A percentile compares a stretch with the other conserved stretches of the same genome.
These are phyloP conservation scores for Sporisorium iseilematis-ciliati DNA, from an alignment of 1,284 basidiomycete genomes.

Conservation along the genomic window DNA sequence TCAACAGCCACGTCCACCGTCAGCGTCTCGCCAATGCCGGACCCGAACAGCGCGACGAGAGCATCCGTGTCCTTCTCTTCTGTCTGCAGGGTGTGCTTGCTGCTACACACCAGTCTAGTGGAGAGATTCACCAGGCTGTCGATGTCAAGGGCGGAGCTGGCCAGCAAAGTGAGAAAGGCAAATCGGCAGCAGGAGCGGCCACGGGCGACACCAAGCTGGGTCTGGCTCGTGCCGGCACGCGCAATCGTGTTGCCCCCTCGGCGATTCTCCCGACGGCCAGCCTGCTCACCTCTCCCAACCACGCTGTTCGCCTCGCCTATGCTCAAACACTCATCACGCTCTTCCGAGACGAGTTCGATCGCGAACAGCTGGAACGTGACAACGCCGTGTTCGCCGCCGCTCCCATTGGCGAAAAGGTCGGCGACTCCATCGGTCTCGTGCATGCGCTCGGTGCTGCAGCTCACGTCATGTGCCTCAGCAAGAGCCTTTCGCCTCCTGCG, in stretches of 20 bases:
- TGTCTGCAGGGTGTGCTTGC: conserved; percentile 80
- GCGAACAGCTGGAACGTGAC: conserved; percentile 27
- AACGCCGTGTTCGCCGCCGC: conserved; percentile 35
- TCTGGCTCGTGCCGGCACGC: conserved; percentile 50
- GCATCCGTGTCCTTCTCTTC: conserved; percentile 80
- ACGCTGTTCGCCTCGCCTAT: conserved; percentile 57
- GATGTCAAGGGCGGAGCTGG: conserved; percentile 20
- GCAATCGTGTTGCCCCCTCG: conserved; percentile 52
- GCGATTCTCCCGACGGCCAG: conserved; percentile 50
- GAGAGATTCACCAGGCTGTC: conserved; percentile 61
- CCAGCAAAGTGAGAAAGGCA: conserved; percentile 43
- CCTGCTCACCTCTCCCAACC: conserved; percentile 56
- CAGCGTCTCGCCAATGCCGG: conserved; percentile 59
- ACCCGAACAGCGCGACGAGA: conserved; percentile 74
- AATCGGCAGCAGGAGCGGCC: conserved; percentile 22
- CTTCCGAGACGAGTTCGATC: conserved; percentile 53
- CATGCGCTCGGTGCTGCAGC: conserved; percentile 62
- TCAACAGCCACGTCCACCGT: conserved; percentile 46
- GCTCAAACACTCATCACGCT: conserved; percentile 59
- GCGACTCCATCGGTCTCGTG: conserved; percentile 51
- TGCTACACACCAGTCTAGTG: conserved; percentile 75
- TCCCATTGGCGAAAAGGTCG: conserved; percentile 39
- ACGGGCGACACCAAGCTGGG: conserved; percentile 29
- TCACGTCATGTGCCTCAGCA: conserved; percentile 56
- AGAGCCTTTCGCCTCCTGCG: conserved; percentile 53